Conservation (phyloP, 768 basidiomycete species). For the Collybiopsis luxurians region DNA sequence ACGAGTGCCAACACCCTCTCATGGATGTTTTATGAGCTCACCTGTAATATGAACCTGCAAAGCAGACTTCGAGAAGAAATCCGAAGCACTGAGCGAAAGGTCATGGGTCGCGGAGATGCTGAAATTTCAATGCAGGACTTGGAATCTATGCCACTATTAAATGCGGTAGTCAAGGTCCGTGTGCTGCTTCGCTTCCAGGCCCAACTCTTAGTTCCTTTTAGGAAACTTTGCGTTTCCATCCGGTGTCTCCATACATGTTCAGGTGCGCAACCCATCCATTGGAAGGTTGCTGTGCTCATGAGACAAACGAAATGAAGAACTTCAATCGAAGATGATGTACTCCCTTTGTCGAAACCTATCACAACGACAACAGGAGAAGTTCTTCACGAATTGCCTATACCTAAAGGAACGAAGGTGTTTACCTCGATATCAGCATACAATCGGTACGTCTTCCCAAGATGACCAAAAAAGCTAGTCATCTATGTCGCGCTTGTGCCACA, state of each 20-base stretch:
- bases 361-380: slow-evolving; percentile 28
- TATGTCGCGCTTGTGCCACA: slow-evolving; percentile 1
- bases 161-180: neutral
- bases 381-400: slow-evolving; percentile 29
- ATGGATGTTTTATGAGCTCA: neutral
- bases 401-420: slow-evolving; percentile 31
- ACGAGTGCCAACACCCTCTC: neutral
- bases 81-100: neutral
- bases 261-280: slow-evolving; percentile 28
- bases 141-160: neutral
- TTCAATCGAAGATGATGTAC: slow-evolving; percentile 32
- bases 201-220: slow-evolving; percentile 14
- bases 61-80: neutral
- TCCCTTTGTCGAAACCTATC: slow-evolving; percentile 41
- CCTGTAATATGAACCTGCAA: neutral
- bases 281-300: too few relatives aligned
- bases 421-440: slow-evolving; percentile 35
- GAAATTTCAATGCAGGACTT: neutral
- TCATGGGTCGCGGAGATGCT: neutral
- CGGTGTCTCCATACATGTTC: slow-evolving; percentile 31
- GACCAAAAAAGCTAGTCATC: slow-evolving; percentile 28
- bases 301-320: too few relatives aligned
- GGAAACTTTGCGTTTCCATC: slow-evolving; percentile 47
- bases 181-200: neutral
- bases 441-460: slow-evolving; percentile 25